phyloP scores from a whole-genome alignment of 2,329 filamentous ascomycete species.

The Emericellopsis atlantica region DNA sequence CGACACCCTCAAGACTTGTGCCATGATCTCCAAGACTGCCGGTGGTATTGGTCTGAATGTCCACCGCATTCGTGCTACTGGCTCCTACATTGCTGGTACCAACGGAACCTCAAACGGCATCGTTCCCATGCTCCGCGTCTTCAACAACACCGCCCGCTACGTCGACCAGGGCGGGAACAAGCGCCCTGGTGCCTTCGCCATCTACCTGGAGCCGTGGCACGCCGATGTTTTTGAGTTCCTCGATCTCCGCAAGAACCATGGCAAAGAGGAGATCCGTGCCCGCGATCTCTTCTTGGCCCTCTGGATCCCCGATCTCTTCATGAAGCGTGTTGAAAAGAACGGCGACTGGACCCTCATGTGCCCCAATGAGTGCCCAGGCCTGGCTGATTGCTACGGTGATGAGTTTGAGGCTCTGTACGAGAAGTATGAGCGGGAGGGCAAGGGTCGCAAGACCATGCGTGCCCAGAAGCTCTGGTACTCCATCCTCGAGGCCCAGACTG shows the following conservation, averaged over 20 bases:
- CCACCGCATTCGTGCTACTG: constrained; percentile 92
- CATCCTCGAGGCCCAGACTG: constrained; percentile 93
- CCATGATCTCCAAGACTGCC: constrained; percentile 99
- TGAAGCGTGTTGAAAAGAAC: constrained; percentile 98
- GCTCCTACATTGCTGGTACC: constrained; percentile 95
- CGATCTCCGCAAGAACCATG: constrained; percentile 97
- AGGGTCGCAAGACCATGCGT: constrained; percentile 82
- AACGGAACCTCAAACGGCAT: constrained; percentile 98
- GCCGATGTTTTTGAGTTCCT: constrained; percentile 95
- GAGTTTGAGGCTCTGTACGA: constrained; percentile 95
- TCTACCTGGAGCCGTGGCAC: constrained; percentile 99
- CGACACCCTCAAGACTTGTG: constrained; percentile 96
- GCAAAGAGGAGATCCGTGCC: constrained; percentile 94
- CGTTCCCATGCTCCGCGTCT: constrained; percentile 94
- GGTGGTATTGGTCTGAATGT: constrained; percentile 95
- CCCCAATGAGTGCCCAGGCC: constrained; percentile 86
- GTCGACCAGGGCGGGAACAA: constrained; percentile 99
- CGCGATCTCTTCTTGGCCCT: constrained; percentile 95
- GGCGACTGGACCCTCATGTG: constrained; percentile 97
- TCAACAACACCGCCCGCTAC: constrained; percentile 98
- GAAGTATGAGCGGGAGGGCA: constrained; percentile 78
- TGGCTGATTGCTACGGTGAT: constrained; percentile 93
- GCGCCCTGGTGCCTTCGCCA: constrained; percentile 94
- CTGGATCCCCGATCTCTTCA: constrained; percentile 98
- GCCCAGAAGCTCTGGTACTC: constrained; percentile 99